phyloP scores from a whole-genome alignment of 345 rosid species.

The Eucalyptus tenuipes region DNA sequence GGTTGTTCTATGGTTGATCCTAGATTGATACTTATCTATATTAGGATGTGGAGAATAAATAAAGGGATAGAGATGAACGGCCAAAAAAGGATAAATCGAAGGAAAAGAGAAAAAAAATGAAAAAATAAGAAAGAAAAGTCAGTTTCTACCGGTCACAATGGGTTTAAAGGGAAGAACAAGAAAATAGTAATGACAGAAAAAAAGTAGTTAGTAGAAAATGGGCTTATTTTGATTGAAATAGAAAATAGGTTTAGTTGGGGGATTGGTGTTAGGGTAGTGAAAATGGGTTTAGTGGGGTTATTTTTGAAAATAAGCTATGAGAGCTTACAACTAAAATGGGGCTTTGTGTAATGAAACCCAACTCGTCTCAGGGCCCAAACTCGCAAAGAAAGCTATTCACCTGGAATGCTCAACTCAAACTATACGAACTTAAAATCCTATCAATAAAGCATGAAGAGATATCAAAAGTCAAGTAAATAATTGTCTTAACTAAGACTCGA shows the following conservation, averaged over 20 bases:
- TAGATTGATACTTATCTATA: no score
- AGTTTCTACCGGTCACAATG: no score
- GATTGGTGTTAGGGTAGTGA: neutral
- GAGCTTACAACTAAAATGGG: neutral
- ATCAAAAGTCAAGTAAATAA: neutral
- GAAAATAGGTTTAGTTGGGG: neutral
- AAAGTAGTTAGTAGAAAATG: neutral
- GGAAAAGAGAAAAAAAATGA: no score
- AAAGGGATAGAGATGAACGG: no score
- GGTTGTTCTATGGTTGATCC: no score
- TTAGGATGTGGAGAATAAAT: no score
- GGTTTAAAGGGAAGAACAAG: neutral
- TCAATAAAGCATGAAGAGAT: neutral
- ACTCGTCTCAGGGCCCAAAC: neutral
- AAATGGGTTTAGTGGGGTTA: neutral
- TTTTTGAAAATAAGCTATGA: neutral
- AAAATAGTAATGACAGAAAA: no score
- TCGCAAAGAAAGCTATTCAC: neutral
- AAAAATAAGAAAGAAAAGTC: no score
- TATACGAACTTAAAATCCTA: neutral
- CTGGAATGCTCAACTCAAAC: neutral
- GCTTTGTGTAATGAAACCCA: neutral
- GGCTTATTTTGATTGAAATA: neutral
- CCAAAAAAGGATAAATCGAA: no score
- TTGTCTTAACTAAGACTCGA: neutral